Conservation (phyloP, 768 basidiomycete species). For the Trametes maxima region DNA sequence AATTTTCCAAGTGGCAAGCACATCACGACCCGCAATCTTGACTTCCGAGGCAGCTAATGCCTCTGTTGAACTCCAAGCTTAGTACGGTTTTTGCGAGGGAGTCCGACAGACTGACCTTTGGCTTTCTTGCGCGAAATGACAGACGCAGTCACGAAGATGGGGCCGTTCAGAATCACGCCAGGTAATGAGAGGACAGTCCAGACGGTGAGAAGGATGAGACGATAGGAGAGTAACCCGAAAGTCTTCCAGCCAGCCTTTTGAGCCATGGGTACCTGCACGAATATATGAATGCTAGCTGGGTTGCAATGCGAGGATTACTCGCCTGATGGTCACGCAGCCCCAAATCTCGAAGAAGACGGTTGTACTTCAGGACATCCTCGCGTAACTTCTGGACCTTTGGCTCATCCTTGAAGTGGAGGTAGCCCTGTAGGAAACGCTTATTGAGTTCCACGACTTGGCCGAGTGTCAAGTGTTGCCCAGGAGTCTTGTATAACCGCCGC, state of each 20-base stretch:
- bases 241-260: constrained; percentile 87
- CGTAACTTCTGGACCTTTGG: constrained; percentile 83
- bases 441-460: constrained; percentile 97
- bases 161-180: constrained; percentile 88
- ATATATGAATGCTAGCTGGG: background rate
- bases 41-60: constrained; percentile 94
- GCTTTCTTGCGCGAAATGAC: constrained; percentile 88
- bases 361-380: constrained; percentile 84
- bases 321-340: constrained; percentile 95
- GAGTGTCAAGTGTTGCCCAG: constrained; percentile 89
- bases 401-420: constrained; percentile 90
- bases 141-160: constrained; percentile 90
- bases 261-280: constrained; percentile 76
- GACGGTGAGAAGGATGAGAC: constrained; percentile 69
- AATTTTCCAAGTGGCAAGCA: constrained; percentile 98
- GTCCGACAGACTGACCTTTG: constrained; percentile 54
- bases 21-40: constrained; percentile 94
- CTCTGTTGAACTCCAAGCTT: constrained; percentile 49
- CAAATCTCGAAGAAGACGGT: constrained; percentile 82
- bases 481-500: constrained; percentile 89
- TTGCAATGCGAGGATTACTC: background rate
- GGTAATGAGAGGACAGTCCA: constrained; percentile 90
- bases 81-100: background rate
- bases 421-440: constrained; percentile 90
- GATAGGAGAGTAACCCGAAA: constrained; percentile 80